Percentiles rank a stretch among this genome's conserved stretches.
phyloP scores from a whole-genome alignment of 225 moss, liverwort and hornwort species.

The Thuidium tamariscinum region DNA sequence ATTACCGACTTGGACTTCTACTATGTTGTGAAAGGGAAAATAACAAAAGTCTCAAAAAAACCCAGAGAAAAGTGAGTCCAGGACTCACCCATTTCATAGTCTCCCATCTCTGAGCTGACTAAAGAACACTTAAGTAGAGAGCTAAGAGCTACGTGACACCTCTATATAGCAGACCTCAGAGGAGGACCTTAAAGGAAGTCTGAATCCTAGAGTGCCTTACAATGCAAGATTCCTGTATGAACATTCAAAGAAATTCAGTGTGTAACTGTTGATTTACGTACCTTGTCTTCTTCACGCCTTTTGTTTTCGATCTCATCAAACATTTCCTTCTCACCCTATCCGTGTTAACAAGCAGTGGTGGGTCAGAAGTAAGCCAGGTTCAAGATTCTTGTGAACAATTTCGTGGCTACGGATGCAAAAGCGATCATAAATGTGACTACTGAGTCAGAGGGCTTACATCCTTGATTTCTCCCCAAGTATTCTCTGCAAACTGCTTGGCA shows the following conservation, averaged over 20 bases:
- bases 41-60: neutral
- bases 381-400: neutral
- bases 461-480: constrained; percentile 57
- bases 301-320: constrained; percentile 61
- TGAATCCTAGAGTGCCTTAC: neutral
- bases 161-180: neutral
- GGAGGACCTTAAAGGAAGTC: neutral
- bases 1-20: constrained; percentile 8
- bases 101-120: neutral
- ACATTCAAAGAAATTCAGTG: neutral
- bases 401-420: neutral
- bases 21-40: neutral
- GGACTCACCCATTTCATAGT: neutral
- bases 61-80: neutral
- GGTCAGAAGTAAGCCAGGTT: neutral
- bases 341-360: neutral
- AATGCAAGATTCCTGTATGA: neutral
- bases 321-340: constrained; percentile 65
- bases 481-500: constrained; percentile 72
- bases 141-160: neutral
- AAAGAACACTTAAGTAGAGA: neutral
- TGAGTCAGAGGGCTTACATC: constrained; percentile 6
- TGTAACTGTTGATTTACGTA: neutral
- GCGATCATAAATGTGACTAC: neutral
- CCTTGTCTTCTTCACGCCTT: constrained; percentile 55